Evolutionary conservation across 768 basidiomycete species (phyloP).

Genomic region (Suillus ampliporus): DNA sequence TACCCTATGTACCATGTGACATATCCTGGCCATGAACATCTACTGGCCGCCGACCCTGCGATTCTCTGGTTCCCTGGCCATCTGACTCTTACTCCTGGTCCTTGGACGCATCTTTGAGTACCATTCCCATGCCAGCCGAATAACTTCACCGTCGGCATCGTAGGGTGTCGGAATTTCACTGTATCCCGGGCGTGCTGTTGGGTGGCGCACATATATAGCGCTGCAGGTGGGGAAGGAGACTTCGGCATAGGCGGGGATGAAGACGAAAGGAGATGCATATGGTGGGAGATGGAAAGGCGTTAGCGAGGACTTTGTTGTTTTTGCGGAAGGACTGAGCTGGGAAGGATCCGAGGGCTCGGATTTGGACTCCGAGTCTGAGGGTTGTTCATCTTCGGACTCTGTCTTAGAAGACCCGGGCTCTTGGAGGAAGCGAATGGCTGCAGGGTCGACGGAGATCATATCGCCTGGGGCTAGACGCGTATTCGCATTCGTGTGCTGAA

Average conservation of each 20-base stretch:
- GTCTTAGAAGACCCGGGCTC: conserved; percentile 33
- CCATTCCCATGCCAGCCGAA: conserved; percentile 97
- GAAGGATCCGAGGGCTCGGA: conserved; percentile 1
- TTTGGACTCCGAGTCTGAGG: conserved; percentile 4
- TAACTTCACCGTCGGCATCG: conserved; percentile 92
- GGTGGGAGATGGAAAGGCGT: conserved; percentile 87
- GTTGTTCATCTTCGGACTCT: conserved; percentile 14
- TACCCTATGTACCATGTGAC: not conserved
- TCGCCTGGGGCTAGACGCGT: conserved; percentile 92
- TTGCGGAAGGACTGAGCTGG: not conserved
- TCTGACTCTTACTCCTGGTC: conserved; percentile 66
- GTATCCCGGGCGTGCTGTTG: conserved; percentile 94
- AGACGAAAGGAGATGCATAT: conserved; percentile 89
- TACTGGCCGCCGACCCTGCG: conserved; percentile 42
- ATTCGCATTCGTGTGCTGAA: conserved; percentile 82
- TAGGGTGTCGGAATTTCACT: conserved; percentile 96
- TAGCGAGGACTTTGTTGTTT: conserved; percentile 31
- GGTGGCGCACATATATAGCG: conserved; percentile 91
- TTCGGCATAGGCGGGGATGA: conserved; percentile 92
- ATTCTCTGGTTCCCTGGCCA: conserved; percentile 71
- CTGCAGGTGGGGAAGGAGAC: conserved; percentile 89
- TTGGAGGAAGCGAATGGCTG: conserved; percentile 75
- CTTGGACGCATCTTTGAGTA: conserved; percentile 75
- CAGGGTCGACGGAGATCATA: conserved; percentile 88
- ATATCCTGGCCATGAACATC: not conserved